A percentile compares a stretch with the other conserved stretches of the same genome.
phyloP scores from a whole-genome alignment of 208 protist genomes.

The Leishmania aethiopica region DNA sequence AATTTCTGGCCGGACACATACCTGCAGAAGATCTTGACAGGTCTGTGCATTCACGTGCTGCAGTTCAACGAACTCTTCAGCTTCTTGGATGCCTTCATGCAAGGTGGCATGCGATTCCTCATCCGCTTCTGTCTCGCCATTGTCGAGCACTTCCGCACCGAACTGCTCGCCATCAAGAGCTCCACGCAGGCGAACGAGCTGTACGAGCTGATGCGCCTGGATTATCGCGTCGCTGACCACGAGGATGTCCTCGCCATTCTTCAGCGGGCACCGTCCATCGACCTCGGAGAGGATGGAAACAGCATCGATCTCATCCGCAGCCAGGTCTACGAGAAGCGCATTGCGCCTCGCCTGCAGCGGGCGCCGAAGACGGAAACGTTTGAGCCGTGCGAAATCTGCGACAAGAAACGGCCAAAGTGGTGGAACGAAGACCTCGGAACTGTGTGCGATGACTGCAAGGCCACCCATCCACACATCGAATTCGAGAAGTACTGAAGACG shows the following conservation, averaged over 20 bases:
- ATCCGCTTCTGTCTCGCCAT: conserved; percentile 86
- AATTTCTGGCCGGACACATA: conserved; percentile 93
- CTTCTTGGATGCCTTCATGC: conserved; percentile 89
- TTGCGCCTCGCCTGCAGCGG: conserved; percentile 72
- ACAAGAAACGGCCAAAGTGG: conserved; percentile 68
- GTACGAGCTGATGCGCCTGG: conserved; percentile 91
- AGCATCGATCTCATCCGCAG: conserved; percentile 69
- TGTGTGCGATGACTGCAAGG: conserved; percentile 74
- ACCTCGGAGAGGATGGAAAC: conserved; percentile 63
- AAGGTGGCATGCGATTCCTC: conserved; percentile 74
- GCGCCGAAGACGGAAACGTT: conserved; percentile 82
- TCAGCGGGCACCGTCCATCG: conserved; percentile 55
- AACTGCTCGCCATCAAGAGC: conserved; percentile 67
- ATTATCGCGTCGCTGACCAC: conserved; percentile 53
- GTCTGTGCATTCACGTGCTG: conserved; percentile 90
- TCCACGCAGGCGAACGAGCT: conserved; percentile 57
- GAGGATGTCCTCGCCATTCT: conserved; percentile 72
- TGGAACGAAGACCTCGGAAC: conserved; percentile 79
- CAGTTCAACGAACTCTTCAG: conserved; percentile 81
- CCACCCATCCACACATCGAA: conserved; percentile 30
- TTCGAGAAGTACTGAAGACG: conserved; percentile 64
- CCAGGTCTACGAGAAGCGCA: conserved; percentile 68
- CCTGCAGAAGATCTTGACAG: conserved; percentile 91
- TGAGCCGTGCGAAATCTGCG: conserved; percentile 84
- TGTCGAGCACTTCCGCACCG: conserved; percentile 80